phyloP scores from a whole-genome alignment of 345 rosid species.

The Corymbia maculata region DNA sequence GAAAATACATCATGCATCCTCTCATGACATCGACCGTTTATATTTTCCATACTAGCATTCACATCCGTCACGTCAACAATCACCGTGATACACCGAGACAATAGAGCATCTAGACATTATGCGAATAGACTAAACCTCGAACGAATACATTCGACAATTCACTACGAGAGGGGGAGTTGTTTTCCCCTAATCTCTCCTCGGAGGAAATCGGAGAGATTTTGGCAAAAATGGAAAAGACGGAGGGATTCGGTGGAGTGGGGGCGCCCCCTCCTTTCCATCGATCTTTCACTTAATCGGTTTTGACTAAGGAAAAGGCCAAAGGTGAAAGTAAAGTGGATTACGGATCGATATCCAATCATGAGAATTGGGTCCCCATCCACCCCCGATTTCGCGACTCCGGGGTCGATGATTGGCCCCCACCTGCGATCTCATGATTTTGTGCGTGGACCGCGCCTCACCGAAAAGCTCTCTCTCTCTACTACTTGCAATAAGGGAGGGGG shows the following conservation, averaged over 20 bases:
- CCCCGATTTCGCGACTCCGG: background rate
- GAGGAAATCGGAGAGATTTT: background rate
- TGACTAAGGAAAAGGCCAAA: background rate
- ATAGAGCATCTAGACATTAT: background rate
- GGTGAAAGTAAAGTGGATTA: background rate
- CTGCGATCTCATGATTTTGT: constrained; percentile 14
- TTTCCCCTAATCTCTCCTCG: background rate
- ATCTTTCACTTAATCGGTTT: background rate
- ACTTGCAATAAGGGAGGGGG: background rate
- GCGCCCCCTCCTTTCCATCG: background rate
- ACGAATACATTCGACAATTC: background rate
- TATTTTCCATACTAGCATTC: background rate
- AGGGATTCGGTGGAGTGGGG: background rate
- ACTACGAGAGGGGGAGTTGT: background rate
- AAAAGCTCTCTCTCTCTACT: background rate
- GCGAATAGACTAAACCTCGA: background rate
- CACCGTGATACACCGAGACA: background rate
- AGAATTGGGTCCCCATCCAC: background rate
- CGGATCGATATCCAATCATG: constrained; percentile 16
- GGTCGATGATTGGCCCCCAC: constrained; percentile 14
- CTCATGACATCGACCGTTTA: background rate
- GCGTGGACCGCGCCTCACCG: constrained; percentile 11
- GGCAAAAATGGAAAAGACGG: background rate
- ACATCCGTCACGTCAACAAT: background rate
- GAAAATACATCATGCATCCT: background rate